Base-by-base conservation (phyloP, 345 rosid genomes). In the Lepidium africanum region DNA sequence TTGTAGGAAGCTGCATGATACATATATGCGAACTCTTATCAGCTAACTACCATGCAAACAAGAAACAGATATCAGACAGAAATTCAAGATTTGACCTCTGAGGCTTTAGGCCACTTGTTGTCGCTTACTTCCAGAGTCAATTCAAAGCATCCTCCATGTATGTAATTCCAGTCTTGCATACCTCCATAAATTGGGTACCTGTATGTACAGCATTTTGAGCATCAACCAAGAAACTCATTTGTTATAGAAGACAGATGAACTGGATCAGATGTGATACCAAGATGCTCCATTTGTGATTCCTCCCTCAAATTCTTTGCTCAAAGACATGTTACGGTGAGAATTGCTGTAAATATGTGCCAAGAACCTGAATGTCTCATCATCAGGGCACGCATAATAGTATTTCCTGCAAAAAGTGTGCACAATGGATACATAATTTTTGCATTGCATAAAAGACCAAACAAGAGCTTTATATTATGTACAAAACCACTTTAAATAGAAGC, bases 121-220 rank as follows among this genome's bases (percentile, higher is more conserved):
- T 94, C 96, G 50, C 99, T 89, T 25, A 91, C 77, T 84, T 94
- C 97, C 81, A 94, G 77, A n/a, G 97, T 94, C 83, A 94, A 80
- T 75, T 94, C 99, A 56, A 94, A 86, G 81, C 99, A 94, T 55
- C 86, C 92, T 66, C 87, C 99, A 77, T 91, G 79, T 74, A 94
- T 86, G 77, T 94, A 94, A 76, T 94, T 94, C 97, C 97, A 94
- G 64, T 91, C 99, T 80, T 94, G 99, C 99, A 91, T 94, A 75
- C 92, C 99, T 53, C 96, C 99, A 81, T 91, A 94, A 53, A 94
- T 85, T 6, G 99, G 99, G 72, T 91, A 94, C 97, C 98, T 93
- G 83, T 48, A 72, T 90, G 82, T 48, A 72, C 21, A 71, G 67
- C 53, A 55, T 76, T 61, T 61, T 77, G 40, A 56, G 42, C 43